Evolutionary conservation across 331 rosid species (phyloP).

Genomic region (Telfairia occidentalis): DNA sequence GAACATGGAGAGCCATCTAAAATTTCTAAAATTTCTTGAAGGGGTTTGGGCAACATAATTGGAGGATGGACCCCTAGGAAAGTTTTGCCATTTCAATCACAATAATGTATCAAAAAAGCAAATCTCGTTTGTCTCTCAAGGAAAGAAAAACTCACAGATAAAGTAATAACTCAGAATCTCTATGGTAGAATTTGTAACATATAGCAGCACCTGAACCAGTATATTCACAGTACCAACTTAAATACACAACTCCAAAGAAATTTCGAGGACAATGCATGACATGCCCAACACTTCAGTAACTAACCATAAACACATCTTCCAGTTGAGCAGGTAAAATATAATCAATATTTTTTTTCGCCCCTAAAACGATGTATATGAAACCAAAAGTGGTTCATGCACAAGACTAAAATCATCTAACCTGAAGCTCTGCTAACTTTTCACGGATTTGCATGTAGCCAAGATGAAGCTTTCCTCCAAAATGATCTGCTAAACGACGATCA

Average conservation of each 20-base stretch:
- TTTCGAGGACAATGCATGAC: background rate
- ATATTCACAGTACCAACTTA: slow-evolving; percentile 25
- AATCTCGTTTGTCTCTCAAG: slow-evolving; percentile 11
- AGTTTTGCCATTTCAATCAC: background rate
- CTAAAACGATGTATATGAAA: background rate
- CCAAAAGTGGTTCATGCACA: background rate
- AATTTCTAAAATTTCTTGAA: background rate
- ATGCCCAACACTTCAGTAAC: background rate
- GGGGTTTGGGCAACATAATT: background rate
- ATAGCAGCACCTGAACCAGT: slow-evolving; percentile 41
- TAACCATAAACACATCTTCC: background rate
- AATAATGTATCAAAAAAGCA: slow-evolving; percentile 5
- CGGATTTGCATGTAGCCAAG: slow-evolving; percentile 98
- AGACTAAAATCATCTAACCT: slow-evolving; percentile 27
- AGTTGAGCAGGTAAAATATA: background rate
- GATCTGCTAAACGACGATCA: slow-evolving; percentile 98
- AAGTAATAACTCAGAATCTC: slow-evolving; percentile 26
- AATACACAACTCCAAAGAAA: slow-evolving; percentile 11
- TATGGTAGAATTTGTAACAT: slow-evolving; percentile 28
- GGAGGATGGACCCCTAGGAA: background rate
- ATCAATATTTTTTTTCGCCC: background rate
- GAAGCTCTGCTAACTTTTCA: slow-evolving; percentile 87
- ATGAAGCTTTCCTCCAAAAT: slow-evolving; percentile 99
- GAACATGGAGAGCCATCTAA: background rate
- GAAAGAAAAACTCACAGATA: slow-evolving; percentile 32